These are phyloP conservation scores for Trichophyton schoenleinii DNA, from an alignment of 2,329 filamentous ascomycete species.

Conservation along the genomic window DNA sequence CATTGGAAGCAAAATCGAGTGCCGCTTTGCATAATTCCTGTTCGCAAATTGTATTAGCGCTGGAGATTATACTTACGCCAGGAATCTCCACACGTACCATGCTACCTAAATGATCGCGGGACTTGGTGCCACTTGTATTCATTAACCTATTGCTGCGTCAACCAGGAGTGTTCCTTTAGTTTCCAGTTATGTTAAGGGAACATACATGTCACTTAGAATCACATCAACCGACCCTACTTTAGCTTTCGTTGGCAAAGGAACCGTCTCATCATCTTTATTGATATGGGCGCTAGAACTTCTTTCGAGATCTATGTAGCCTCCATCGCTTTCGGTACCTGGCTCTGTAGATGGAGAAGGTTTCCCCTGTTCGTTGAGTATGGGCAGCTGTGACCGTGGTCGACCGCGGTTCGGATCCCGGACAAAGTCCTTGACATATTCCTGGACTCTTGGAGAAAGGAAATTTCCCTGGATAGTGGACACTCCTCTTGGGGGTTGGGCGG, in stretches of 20 bases:
- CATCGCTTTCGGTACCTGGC: neutral
- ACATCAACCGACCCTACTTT: slow-evolving; percentile 52
- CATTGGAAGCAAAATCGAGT: slow-evolving; percentile 72
- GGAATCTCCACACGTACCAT: slow-evolving; percentile 51
- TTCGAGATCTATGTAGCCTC: slow-evolving; percentile 18
- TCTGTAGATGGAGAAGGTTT: slow-evolving; percentile 9
- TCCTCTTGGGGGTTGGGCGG: slow-evolving; percentile 76
- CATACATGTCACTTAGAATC: slow-evolving; percentile 98
- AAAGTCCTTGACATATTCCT: slow-evolving; percentile 62
- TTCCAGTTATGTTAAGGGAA: slow-evolving; percentile 47
- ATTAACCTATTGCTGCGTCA: slow-evolving; percentile 66
- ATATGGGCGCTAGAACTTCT: slow-evolving; percentile 18
- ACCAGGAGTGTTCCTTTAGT: neutral
- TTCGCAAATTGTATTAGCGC: slow-evolving; percentile 7
- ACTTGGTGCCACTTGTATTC: slow-evolving; percentile 85
- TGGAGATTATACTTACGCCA: neutral
- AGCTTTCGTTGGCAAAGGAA: slow-evolving; percentile 25
- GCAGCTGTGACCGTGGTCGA: slow-evolving; percentile 30
- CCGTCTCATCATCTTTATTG: slow-evolving; percentile 15
- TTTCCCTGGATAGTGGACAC: slow-evolving; percentile 94
- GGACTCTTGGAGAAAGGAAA: slow-evolving; percentile 66
- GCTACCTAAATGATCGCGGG: slow-evolving; percentile 81
- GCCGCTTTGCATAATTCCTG: slow-evolving; percentile 86
- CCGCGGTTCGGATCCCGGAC: slow-evolving; percentile 53
- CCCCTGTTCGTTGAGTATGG: slow-evolving; percentile 9